A percentile compares a stretch with the other conserved stretches of the same genome.
Evolutionary conservation across 2,329 filamentous ascomycete species (phyloP).

Genomic region (Westerdykella ornata): DNA sequence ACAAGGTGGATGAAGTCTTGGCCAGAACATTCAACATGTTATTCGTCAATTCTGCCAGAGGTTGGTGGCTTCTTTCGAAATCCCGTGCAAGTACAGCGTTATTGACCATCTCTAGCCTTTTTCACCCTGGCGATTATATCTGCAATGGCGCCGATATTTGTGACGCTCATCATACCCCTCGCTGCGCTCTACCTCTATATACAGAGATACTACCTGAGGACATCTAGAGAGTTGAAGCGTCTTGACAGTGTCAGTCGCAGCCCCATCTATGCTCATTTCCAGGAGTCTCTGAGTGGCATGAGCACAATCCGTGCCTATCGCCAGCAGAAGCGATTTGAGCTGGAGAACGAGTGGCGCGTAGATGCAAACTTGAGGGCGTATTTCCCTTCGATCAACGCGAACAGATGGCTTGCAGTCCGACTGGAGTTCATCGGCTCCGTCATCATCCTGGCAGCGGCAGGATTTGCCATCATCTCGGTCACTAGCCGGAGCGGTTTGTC

Average conservation of each 20-base stretch:
- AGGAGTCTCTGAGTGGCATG: slow-evolving; percentile 89
- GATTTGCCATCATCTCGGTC: slow-evolving; percentile 75
- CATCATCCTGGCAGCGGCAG: slow-evolving; percentile 82
- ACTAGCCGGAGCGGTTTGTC: slow-evolving; percentile 57
- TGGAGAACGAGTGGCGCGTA: slow-evolving; percentile 96
- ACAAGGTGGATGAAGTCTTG: slow-evolving; percentile 83
- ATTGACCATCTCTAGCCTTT: slow-evolving; percentile 39
- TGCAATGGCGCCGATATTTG: slow-evolving; percentile 70
- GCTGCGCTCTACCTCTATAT: slow-evolving; percentile 80
- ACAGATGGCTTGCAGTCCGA: slow-evolving; percentile 85
- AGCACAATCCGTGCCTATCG: slow-evolving; percentile 92
- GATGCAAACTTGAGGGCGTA: slow-evolving; percentile 92
- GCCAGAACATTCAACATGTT: slow-evolving; percentile 97
- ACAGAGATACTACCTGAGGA: slow-evolving; percentile 93
- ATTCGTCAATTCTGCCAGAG: slow-evolving; percentile 46
- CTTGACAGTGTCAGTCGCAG: slow-evolving; percentile 92
- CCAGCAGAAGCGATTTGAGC: slow-evolving; percentile 77
- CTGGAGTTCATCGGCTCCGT: slow-evolving; percentile 92
- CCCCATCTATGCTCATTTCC: slow-evolving; percentile 97
- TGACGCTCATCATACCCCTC: slow-evolving; percentile 74
- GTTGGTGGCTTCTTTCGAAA: slow-evolving; percentile 27
- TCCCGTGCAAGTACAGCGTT: slow-evolving; percentile 9
- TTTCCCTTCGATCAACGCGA: slow-evolving; percentile 88
- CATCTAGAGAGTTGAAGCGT: slow-evolving; percentile 91
- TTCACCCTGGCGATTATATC: slow-evolving; percentile 88